A percentile compares a stretch with the other conserved stretches of the same genome.
phyloP scores from a whole-genome alignment of 352 stramenopile genomes.

The Globisporangium perplexum region DNA sequence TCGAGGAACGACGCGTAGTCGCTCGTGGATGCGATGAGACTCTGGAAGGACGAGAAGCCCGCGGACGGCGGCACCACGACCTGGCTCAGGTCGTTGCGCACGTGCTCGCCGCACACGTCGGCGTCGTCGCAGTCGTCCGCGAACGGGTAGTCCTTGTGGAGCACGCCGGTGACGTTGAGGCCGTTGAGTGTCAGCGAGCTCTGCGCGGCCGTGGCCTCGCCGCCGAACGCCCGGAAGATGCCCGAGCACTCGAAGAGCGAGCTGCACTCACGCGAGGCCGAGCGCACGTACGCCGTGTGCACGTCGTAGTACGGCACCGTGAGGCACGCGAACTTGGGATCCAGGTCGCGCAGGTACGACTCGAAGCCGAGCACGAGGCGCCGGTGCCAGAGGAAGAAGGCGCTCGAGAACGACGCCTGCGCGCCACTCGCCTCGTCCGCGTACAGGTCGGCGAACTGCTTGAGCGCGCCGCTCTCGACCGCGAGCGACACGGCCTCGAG shows the following conservation, averaged over 20 bases:
- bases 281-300: constrained; percentile 51
- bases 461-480: constrained; percentile 34
- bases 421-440: constrained; percentile 37
- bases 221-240: constrained; percentile 51
- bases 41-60: constrained; percentile 47
- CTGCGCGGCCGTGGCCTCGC: constrained; percentile 13
- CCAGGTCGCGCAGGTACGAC: constrained; percentile 52
- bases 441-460: constrained; percentile 44
- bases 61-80: constrained; percentile 35
- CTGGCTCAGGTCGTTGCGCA: constrained; percentile 38
- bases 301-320: constrained; percentile 81
- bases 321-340: constrained; percentile 50
- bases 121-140: constrained; percentile 35
- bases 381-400: constrained; percentile 63
- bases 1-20: constrained; percentile 60
- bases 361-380: constrained; percentile 60
- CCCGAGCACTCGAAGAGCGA: constrained; percentile 61
- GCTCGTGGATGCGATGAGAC: constrained; percentile 34
- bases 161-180: constrained; percentile 23
- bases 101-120: constrained; percentile 26
- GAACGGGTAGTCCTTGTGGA: constrained; percentile 27
- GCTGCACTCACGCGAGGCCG: constrained; percentile 34
- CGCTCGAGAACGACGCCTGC: constrained; percentile 50
- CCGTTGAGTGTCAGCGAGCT: constrained; percentile 22
- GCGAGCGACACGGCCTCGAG: constrained; percentile 40